A percentile compares a stretch with the other conserved stretches of the same genome.
These are phyloP conservation scores for Fusarium torreyae DNA, from an alignment of 2,329 filamentous ascomycete genomes.

Conservation along the genomic window DNA sequence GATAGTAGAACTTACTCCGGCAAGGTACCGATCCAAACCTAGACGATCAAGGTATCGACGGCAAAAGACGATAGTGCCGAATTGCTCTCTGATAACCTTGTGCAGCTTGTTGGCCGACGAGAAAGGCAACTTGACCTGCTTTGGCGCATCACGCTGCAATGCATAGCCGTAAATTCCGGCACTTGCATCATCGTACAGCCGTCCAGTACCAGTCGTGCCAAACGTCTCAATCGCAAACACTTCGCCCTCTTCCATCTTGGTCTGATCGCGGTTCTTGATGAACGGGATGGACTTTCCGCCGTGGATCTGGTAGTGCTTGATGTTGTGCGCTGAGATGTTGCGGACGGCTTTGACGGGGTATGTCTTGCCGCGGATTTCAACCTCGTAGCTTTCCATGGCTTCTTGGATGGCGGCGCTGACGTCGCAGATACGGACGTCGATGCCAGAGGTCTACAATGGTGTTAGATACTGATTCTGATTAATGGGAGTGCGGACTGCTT, in stretches of 20 bases:
- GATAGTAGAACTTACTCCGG: conserved; percentile 61
- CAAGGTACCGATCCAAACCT: conserved; percentile 71
- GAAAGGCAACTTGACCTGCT: conserved; percentile 58
- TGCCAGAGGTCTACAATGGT: conserved; percentile 70
- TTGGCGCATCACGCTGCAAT: conserved; percentile 56
- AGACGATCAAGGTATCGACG: conserved; percentile 75
- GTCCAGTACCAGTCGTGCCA: conserved; percentile 88
- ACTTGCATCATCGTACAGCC: conserved; percentile 81
- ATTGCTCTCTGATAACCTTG: conserved; percentile 73
- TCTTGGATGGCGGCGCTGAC: conserved; percentile 87
- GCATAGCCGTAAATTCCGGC: conserved; percentile 68
- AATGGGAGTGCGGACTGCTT: background rate
- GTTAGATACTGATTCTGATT: conserved; percentile 7
- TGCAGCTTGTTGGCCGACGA: conserved; percentile 70
- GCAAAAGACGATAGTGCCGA: conserved; percentile 73
- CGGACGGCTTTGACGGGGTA: conserved; percentile 85
- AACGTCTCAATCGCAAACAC: conserved; percentile 95
- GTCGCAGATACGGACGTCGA: conserved; percentile 88
- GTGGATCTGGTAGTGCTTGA: conserved; percentile 88
- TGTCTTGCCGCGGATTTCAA: conserved; percentile 82
- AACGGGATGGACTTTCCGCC: conserved; percentile 92
- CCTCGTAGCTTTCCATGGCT: conserved; percentile 91
- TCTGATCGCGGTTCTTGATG: conserved; percentile 84
- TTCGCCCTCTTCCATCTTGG: conserved; percentile 96
- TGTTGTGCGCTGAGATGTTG: conserved; percentile 88